Conservation (phyloP, 768 basidiomycete species). For the Xanthoconium stramineum region DNA sequence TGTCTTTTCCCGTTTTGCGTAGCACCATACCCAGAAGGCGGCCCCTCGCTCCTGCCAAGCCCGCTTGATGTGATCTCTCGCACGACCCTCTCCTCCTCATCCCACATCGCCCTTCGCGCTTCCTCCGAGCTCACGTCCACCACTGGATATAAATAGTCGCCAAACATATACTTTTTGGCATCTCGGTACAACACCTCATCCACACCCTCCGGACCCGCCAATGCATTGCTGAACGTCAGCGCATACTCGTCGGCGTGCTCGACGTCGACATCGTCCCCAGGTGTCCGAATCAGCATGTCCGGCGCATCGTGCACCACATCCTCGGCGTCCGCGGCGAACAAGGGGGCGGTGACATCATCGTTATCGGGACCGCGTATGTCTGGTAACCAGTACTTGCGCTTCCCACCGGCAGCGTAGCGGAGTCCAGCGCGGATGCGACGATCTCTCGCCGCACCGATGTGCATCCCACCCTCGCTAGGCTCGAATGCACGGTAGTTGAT, state of each 20-base stretch:
- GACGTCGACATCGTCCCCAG: conserved; percentile 30
- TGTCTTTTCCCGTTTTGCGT: conserved; percentile 17
- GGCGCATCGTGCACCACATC: conserved; percentile 63
- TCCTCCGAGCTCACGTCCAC: conserved; percentile 76
- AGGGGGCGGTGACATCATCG: conserved; percentile 67
- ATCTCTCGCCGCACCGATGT: conserved; percentile 84
- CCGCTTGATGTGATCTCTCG: conserved; percentile 20
- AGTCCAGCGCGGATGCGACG: conserved; percentile 88
- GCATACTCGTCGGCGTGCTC: conserved; percentile 35
- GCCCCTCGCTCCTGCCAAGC: background rate
- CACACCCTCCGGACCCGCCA: conserved; percentile 52
- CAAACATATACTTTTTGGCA: conserved; percentile 78
- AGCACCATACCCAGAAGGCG: conserved; percentile 23
- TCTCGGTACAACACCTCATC: conserved; percentile 78
- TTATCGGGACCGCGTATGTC: conserved; percentile 43
- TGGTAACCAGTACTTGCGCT: conserved; percentile 94
- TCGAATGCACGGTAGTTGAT: conserved; percentile 98
- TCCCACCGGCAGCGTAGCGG: conserved; percentile 87
- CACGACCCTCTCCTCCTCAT: conserved; percentile 28
- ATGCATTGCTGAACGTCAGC: conserved; percentile 24
- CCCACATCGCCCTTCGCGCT: conserved; percentile 30
- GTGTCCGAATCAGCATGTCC: conserved; percentile 41
- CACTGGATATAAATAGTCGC: conserved; percentile 87
- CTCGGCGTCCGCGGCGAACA: conserved; percentile 61
- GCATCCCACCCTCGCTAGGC: conserved; percentile 90